A percentile compares a stretch with the other conserved stretches of the same genome.
These are phyloP conservation scores for Ustilago shanxiensis DNA, from an alignment of 1,284 basidiomycete genomes.

Conservation along the genomic window DNA sequence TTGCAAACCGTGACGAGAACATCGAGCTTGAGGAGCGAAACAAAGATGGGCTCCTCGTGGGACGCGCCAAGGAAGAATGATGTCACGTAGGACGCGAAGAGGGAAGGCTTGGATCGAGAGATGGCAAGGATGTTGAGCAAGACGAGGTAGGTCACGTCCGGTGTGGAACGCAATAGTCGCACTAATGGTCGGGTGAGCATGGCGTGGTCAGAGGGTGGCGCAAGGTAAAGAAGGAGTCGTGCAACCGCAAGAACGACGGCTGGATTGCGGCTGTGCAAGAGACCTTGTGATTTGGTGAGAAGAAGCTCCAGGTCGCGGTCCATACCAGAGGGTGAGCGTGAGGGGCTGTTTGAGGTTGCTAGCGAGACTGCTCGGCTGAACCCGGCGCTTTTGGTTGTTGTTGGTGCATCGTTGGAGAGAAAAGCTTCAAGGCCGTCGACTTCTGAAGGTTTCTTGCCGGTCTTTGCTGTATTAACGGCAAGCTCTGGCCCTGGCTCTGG, in stretches of 20 bases:
- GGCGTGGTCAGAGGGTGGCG: constrained; percentile 26
- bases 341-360: not conserved
- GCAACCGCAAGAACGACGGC: constrained; percentile 57
- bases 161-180: constrained; percentile 43
- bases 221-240: constrained; percentile 39
- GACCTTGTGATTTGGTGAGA: constrained; percentile 43
- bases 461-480: not conserved
- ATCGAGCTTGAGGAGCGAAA: constrained; percentile 59
- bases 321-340: constrained; percentile 18
- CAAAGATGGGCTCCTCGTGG: constrained; percentile 52
- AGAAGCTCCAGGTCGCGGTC: constrained; percentile 64
- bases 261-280: constrained; percentile 58
- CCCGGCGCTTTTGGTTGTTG: not conserved
- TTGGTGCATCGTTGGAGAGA: constrained; percentile 23
- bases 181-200: constrained; percentile 41
- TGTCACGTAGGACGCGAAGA: constrained; percentile 43
- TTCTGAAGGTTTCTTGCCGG: constrained; percentile 6
- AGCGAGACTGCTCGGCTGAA: not conserved
- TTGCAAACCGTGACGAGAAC: constrained; percentile 47
- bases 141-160: constrained; percentile 54
- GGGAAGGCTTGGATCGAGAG: constrained; percentile 16
- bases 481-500: constrained; percentile 2
- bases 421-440: constrained; percentile 47
- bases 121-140: constrained; percentile 47
- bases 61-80: constrained; percentile 56